Percentiles rank a stretch among this genome's conserved stretches.
Conservation (phyloP, 306 rosid genomes). For the Medicago lupulina region DNA sequence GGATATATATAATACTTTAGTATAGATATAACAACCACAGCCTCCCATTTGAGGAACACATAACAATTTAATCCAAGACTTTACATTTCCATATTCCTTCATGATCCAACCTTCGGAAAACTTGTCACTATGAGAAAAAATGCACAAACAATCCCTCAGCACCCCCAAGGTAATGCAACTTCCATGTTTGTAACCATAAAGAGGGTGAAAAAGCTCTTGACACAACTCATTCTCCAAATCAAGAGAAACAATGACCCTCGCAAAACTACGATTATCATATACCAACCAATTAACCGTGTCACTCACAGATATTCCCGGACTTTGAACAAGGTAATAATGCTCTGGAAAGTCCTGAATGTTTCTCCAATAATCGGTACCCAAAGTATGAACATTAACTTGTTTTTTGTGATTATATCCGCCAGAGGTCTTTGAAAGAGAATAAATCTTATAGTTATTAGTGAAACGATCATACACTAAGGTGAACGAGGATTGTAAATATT, state of each 20-base stretch:
- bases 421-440: too few relatives aligned
- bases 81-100: not conserved
- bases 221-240: not conserved
- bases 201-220: not conserved
- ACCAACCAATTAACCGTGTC: not conserved
- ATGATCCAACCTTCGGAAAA: not conserved
- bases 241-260: not conserved
- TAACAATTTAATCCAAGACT: not conserved
- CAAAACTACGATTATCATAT: not conserved
- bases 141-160: not conserved
- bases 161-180: not conserved
- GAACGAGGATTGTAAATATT: too few relatives aligned
- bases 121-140: not conserved
- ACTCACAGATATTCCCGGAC: not conserved
- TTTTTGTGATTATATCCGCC: not conserved
- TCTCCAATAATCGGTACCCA: not conserved
- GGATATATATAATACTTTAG: not conserved
- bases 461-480: not conserved
- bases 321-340: not conserved
- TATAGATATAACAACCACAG: not conserved
- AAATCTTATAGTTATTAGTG: not conserved
- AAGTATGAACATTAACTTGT: not conserved
- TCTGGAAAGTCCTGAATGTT: not conserved
- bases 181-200: not conserved
- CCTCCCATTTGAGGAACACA: not conserved